Evolutionary conservation across 23 red algal genomes (phyloP).

Genomic region (Gracilaria caudata): DNA sequence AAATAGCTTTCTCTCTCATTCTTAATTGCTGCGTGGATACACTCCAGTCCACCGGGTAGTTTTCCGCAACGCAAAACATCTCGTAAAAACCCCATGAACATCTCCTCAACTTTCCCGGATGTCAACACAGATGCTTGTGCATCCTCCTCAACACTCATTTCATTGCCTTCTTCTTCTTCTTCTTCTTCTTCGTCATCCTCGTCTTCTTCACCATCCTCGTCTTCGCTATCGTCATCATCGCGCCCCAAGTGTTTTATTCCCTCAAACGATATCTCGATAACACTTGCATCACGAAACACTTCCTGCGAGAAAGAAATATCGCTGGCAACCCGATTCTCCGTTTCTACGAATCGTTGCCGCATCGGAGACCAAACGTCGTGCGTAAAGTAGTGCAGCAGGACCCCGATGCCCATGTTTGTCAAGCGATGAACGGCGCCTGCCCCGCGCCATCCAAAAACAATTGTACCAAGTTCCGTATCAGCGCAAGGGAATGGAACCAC

Average conservation of each 20-base stretch:
- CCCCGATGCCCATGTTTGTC: slow-evolving; percentile 46
- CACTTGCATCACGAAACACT: slow-evolving; percentile 49
- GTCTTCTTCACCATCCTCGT: slow-evolving; percentile 26
- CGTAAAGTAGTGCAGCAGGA: slow-evolving; percentile 64
- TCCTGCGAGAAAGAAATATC: slow-evolving; percentile 55
- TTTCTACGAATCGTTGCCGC: slow-evolving; percentile 74
- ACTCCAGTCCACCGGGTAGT: slow-evolving; percentile 44
- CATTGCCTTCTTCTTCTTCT: slow-evolving; percentile 36
- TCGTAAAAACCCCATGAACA: slow-evolving; percentile 46
- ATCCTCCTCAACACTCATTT: slow-evolving; percentile 39
- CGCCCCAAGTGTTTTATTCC: slow-evolving; percentile 43
- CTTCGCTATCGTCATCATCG: slow-evolving; percentile 30
- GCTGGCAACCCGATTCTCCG: slow-evolving; percentile 72
- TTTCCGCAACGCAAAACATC: slow-evolving; percentile 37
- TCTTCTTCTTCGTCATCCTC: slow-evolving; percentile 43
- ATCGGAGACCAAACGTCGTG: slow-evolving; percentile 70
- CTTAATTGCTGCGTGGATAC: slow-evolving; percentile 58
- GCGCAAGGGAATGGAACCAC: slow-evolving; percentile 56
- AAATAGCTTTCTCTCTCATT: slow-evolving; percentile 57
- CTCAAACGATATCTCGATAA: slow-evolving; percentile 35
- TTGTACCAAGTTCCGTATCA: slow-evolving; percentile 47
- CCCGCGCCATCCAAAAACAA: slow-evolving; percentile 70
- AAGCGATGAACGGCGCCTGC: neutral
- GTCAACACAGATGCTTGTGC: slow-evolving; percentile 39
- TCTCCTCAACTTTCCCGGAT: slow-evolving; percentile 46